Percentiles rank a stretch among this genome's conserved stretches.
Conservation (phyloP, 805 yeast genomes). For the baker's yeast (Saccharomyces cerevisiae) region DNA sequence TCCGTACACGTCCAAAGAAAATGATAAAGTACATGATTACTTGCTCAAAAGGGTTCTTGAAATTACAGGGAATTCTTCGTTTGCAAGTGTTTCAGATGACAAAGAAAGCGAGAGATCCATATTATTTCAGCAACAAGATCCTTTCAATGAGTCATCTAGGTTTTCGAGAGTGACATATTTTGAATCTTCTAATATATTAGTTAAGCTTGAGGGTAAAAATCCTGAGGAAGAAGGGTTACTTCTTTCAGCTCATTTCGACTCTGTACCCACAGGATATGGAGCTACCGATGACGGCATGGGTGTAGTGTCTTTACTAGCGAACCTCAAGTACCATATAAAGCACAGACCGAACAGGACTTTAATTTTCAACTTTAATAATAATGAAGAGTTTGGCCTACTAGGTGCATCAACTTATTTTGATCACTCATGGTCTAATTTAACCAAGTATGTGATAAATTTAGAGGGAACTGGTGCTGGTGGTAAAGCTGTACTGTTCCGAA, state of each 20-base stretch:
- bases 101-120: slow-evolving; percentile 34
- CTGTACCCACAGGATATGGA: slow-evolving; percentile 81
- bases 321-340: slow-evolving; percentile 42
- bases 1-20: slow-evolving; percentile 71
- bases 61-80: slow-evolving; percentile 24
- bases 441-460: slow-evolving; percentile 62
- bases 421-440: slow-evolving; percentile 63
- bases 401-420: slow-evolving; percentile 70
- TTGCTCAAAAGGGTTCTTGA: slow-evolving; percentile 37
- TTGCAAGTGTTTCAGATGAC: slow-evolving; percentile 34
- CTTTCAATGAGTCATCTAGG: slow-evolving; percentile 35
- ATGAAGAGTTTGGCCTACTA: slow-evolving; percentile 79
- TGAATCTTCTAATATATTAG: slow-evolving; percentile 76
- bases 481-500: slow-evolving; percentile 70
- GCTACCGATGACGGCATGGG: slow-evolving; percentile 93
- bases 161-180: slow-evolving; percentile 54
- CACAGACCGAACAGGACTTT: slow-evolving; percentile 61
- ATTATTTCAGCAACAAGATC: slow-evolving; percentile 44
- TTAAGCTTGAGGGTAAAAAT: slow-evolving; percentile 59
- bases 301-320: slow-evolving; percentile 68
- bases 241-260: slow-evolving; percentile 80
- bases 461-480: slow-evolving; percentile 95
- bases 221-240: slow-evolving; percentile 55
- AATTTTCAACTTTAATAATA: slow-evolving; percentile 77
- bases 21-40: slow-evolving; percentile 69